These are phyloP conservation scores for Takakia lepidozioides DNA, from an alignment of 225 moss, liverwort and hornwort genomes.

Conservation along the genomic window DNA sequence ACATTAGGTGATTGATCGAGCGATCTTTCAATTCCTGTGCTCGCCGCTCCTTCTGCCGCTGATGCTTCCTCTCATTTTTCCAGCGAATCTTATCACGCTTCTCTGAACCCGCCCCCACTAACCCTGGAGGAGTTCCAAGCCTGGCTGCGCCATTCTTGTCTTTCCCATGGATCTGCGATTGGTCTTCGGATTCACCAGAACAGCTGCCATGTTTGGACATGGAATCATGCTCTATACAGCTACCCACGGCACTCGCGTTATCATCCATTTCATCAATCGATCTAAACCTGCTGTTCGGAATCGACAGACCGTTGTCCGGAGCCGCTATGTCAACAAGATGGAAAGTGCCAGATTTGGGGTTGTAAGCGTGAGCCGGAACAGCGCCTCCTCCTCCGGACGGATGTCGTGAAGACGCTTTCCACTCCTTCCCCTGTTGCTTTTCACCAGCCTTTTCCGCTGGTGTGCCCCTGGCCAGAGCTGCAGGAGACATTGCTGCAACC, in stretches of 20 bases:
- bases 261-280: conserved; percentile 40
- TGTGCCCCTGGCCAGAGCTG: conserved; percentile 20
- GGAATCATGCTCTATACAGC: conserved; percentile 35
- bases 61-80: conserved; percentile 50
- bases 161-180: conserved; percentile 21
- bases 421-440: conserved; percentile 30
- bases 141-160: conserved; percentile 16
- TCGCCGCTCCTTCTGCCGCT: conserved; percentile 48
- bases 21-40: conserved; percentile 42
- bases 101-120: conserved; percentile 32
- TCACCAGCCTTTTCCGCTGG: conserved; percentile 26
- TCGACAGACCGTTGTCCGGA: conserved; percentile 21
- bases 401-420: conserved; percentile 28
- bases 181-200: conserved; percentile 51
- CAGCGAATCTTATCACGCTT: conserved; percentile 45
- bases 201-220: conserved; percentile 45
- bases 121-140: conserved; percentile 21
- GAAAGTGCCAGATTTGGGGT: conserved; percentile 36
- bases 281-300: conserved; percentile 22
- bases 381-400: conserved; percentile 16
- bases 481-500: conserved; percentile 31
- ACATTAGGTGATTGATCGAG: conserved; percentile 35
- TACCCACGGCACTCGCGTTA: conserved; percentile 19
- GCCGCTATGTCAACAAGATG: conserved; percentile 25
- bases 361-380: conserved; percentile 34